Conservation (phyloP, 345 rosid genomes). For the Euphorbia peplus region DNA sequence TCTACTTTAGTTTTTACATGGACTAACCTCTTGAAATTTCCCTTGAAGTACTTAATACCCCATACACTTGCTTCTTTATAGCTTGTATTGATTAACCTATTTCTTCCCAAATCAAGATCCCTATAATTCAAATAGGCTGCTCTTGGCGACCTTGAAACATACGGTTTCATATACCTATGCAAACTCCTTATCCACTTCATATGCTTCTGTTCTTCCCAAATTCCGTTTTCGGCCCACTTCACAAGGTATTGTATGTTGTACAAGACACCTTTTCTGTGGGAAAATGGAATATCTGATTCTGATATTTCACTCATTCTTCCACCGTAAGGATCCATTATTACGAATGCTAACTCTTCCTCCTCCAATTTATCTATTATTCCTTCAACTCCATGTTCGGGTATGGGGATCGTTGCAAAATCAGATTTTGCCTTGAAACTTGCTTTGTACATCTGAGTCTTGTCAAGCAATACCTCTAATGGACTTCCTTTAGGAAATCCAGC, state of each 20-base stretch:
- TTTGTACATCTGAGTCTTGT: conserved; percentile 18
- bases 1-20: conserved; percentile 20
- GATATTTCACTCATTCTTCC: conserved; percentile 20
- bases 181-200: conserved; percentile 16
- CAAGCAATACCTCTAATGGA: conserved; percentile 17
- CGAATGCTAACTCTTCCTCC: conserved; percentile 13
- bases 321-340: conserved; percentile 24
- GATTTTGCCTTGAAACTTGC: conserved; percentile 26
- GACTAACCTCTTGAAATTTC: conserved; percentile 23
- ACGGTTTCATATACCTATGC: conserved; percentile 14
- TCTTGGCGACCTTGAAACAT: conserved; percentile 23
- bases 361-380: conserved; percentile 12
- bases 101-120: conserved; percentile 26
- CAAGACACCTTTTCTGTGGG: conserved; percentile 22
- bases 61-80: conserved; percentile 15
- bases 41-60: conserved; percentile 23
- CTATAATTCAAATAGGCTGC: conserved; percentile 26
- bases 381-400: conserved; percentile 15
- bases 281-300: conserved; percentile 21
- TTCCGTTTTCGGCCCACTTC: conserved; percentile 16
- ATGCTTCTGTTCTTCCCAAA: conserved; percentile 9
- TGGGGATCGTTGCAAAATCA: conserved; percentile 17
- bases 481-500: conserved; percentile 17
- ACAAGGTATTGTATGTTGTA: conserved; percentile 27
- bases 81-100: conserved; percentile 10